Base-by-base conservation (phyloP, 768 basidiomycete genomes). In the Russula foetens region DNA sequence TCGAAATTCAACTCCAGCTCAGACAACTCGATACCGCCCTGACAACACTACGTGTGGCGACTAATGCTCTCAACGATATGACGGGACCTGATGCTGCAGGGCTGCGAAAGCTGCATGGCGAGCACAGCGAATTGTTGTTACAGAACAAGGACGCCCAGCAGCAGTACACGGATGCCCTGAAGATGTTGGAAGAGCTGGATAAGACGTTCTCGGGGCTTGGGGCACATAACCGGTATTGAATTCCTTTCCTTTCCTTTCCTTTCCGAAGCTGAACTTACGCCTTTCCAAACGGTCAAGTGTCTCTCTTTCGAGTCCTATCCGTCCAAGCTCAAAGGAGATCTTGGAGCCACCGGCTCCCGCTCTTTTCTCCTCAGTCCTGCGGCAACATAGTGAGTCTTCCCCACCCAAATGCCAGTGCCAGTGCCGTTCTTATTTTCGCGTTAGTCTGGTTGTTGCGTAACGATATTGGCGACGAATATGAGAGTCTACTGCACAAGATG, bases 391-490 rank as follows among this genome's bases (percentile, higher is more conserved):
- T 92, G 63, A 68, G 86, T 73, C 15, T 48, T 53, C n/a, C 21
- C 8, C 8, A 17, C 41, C 31, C 31, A 15, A 35, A 28, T 58
- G 41, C 21, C 12, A 45, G 28, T 39, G 46, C 23, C 35, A 19
- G 33, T 23, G 29, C 35, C 47, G 24, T 35, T 65, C 23, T 35
- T 69, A 55, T 63, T 49, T 29, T 15, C 15, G 2, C 2, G 28
- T 21, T 55, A 88, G 88, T 90, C 43, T 89, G 86, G 83, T 71
- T 86, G 12, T 69, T 84, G 15, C 82, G 86, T 19, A 77, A 86
- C 63, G 80, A 83, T 19, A 73, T 75, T 28, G 77, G 76, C 35
- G 79, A 79, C 24, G 76, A 77, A 17, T 82, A 84, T 59, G 75
- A 80, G 43, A 67, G 69, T 0, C 70, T 90, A 17, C 72, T 94